Evolutionary conservation across 345 rosid genomes (phyloP).

Genomic region (Bruguiera sexangula): DNA sequence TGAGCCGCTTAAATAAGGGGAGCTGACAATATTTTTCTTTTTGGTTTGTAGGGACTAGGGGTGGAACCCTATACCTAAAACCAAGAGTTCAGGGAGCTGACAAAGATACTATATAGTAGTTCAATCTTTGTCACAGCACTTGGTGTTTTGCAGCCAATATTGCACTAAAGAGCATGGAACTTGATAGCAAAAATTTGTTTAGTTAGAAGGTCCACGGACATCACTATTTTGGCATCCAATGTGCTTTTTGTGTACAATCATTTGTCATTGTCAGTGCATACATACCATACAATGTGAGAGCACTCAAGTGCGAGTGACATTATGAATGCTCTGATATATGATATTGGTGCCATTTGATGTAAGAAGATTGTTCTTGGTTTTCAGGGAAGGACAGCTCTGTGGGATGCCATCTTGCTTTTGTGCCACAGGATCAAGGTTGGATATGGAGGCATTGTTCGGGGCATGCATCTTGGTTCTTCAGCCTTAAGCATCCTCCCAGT

Average conservation of each 20-base stretch:
- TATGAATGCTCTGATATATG: background rate
- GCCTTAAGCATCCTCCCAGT: slow-evolving; percentile 76
- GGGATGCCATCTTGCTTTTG: slow-evolving; percentile 79
- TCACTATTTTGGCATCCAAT: background rate
- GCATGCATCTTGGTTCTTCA: slow-evolving; percentile 84
- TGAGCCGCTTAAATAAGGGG: no score
- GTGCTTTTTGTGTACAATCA: background rate
- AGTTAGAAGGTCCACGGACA: background rate
- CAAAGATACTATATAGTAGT: no score
- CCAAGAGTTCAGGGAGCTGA: no score
- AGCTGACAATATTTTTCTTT: no score
- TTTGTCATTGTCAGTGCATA: no score
- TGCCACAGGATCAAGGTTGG: slow-evolving; percentile 78
- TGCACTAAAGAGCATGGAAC: background rate
- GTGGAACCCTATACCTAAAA: no score
- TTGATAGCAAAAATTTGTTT: background rate
- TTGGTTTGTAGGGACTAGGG: no score
- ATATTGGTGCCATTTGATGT: background rate
- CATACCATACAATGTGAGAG: no score
- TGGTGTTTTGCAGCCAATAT: background rate
- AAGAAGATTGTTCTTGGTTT: slow-evolving; percentile 15
- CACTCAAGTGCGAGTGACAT: background rate
- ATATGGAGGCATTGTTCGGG: slow-evolving; percentile 74
- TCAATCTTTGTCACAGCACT: background rate
- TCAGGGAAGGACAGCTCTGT: slow-evolving; percentile 89